Evolutionary conservation across 2,329 filamentous ascomycete genomes (phyloP), one percentile per base, ranked within the genome.

Genomic region (Colletotrichum sp.): DNA sequence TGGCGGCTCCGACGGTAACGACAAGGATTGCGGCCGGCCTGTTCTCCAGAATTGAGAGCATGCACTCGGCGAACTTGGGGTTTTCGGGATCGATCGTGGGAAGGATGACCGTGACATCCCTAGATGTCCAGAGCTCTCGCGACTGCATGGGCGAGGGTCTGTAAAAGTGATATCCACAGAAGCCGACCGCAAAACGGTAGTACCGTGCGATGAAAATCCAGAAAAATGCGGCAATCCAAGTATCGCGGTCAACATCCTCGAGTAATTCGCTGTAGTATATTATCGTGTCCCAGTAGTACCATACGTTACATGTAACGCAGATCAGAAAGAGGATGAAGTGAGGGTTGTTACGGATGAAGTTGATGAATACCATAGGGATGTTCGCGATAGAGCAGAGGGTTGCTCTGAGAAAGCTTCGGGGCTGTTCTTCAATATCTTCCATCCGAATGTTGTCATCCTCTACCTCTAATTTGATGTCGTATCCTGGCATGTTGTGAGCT

Each of bases 101-200:
- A 4, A 92, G 79, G 61, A 92, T 83, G 24, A 91, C 86, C 0
- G 89, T 89, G 66, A 88, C 86, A 48, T 91, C 87, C 2, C 73
- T 66, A 5, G 79, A 78, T 8, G 75, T 78, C 75, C 85, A 84
- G 0, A 66, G 79, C 0, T 87, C 85, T 4, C 81, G 78, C 0
- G 21, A 30, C 0, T 77, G 79, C 0, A 82, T 73, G 0, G 80
- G 77, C 0, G 82, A 78, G 6, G 88, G 84, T 0, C 78, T 78
- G 76, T 89, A 90, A 1, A 81, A 61, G 77, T 81, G 84, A 65
- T 8, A n/a, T 7, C 69, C 73, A 18, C 36, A 66, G 18, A 75
- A 38, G 38, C 71, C 66, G 52, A 48, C 3, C 4, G 61, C 18
- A 5, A 75, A 55, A 18, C 72, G 62, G 21, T n/a, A n/a, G 48